Evolutionary conservation across 306 rosid genomes (phyloP).

Genomic region (Macrotyloma uniflorum): DNA sequence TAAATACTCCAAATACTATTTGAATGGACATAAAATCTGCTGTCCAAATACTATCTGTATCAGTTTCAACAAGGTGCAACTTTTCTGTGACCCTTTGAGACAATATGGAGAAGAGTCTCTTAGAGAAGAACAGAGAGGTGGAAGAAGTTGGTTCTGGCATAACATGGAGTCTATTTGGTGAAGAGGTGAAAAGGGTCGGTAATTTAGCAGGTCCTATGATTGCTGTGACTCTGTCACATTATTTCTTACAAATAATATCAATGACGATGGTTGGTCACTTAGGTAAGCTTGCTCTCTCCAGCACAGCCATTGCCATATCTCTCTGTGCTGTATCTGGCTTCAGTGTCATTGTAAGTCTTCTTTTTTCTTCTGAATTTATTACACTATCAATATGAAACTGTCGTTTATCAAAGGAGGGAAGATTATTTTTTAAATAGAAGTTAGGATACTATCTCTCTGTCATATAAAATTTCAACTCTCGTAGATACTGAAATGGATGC

Average conservation of each 20-base stretch:
- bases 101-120: constrained; percentile 41
- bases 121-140: not conserved
- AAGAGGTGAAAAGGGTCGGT: constrained; percentile 50
- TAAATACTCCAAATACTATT: too few relatives aligned
- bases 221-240: constrained; percentile 52
- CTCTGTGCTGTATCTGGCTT: constrained; percentile 61
- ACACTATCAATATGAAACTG: too few relatives aligned
- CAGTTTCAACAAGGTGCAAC: not conserved
- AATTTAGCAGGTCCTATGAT: constrained; percentile 61
- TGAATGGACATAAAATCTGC: too few relatives aligned
- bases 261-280: constrained; percentile 69
- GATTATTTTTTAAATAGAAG: too few relatives aligned
- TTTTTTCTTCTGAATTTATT: not conserved
- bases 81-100: not conserved
- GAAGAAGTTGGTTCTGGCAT: not conserved
- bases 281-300: constrained; percentile 65
- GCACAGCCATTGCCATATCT: constrained; percentile 64
- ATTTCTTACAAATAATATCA: constrained; percentile 54
- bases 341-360: constrained; percentile 56
- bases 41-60: too few relatives aligned
- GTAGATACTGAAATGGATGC: not conserved
- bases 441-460: not conserved
- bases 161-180: constrained; percentile 34
- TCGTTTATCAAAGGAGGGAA: not conserved
- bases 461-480: not conserved